These are phyloP conservation scores for Penicillium sp. DNA, from an alignment of 2,329 filamentous ascomycete genomes.

Conservation along the genomic window DNA sequence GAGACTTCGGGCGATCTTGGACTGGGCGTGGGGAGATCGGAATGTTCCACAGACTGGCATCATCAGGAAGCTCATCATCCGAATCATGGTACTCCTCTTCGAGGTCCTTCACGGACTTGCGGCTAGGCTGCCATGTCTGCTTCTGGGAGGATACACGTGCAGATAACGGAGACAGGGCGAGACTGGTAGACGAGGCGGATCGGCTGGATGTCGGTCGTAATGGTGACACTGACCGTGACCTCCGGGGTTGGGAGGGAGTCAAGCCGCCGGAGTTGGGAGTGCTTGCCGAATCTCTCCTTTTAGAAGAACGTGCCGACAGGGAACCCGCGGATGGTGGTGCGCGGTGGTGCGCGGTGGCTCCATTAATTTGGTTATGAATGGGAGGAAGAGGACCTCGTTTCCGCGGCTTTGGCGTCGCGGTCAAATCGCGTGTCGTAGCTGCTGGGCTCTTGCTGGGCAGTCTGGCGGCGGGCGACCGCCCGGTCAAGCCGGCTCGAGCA, in stretches of 20 bases:
- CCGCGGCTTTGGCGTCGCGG: slow-evolving; percentile 26
- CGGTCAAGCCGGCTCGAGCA: slow-evolving; percentile 24
- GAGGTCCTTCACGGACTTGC: slow-evolving; percentile 49
- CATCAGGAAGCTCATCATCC: slow-evolving; percentile 52
- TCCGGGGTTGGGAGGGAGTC: slow-evolving; percentile 29
- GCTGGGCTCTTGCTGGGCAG: slow-evolving; percentile 28
- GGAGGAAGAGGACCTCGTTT: slow-evolving; percentile 25
- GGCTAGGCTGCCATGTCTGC: slow-evolving; percentile 44
- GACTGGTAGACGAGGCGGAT: slow-evolving; percentile 27
- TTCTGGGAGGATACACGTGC: slow-evolving; percentile 32
- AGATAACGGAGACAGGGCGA: slow-evolving; percentile 28
- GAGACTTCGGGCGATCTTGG: slow-evolving; percentile 41
- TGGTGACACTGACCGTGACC: slow-evolving; percentile 33
- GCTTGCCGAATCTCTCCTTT: slow-evolving; percentile 22
- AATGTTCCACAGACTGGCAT: slow-evolving; percentile 52
- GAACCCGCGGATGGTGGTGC: slow-evolving; percentile 27
- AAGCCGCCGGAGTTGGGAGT: slow-evolving; percentile 27
- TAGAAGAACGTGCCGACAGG: slow-evolving; percentile 25
- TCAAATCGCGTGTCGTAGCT: slow-evolving; percentile 36
- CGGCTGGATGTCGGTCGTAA: slow-evolving; percentile 27
- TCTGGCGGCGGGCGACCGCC: slow-evolving; percentile 28
- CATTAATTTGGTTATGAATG: slow-evolving; percentile 28
- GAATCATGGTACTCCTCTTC: slow-evolving; percentile 53
- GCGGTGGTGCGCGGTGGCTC: slow-evolving; percentile 22
- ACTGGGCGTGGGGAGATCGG: slow-evolving; percentile 48